phyloP scores from a whole-genome alignment of 2,329 filamentous ascomycete species.

The Myriosclerotinia scirpicola region DNA sequence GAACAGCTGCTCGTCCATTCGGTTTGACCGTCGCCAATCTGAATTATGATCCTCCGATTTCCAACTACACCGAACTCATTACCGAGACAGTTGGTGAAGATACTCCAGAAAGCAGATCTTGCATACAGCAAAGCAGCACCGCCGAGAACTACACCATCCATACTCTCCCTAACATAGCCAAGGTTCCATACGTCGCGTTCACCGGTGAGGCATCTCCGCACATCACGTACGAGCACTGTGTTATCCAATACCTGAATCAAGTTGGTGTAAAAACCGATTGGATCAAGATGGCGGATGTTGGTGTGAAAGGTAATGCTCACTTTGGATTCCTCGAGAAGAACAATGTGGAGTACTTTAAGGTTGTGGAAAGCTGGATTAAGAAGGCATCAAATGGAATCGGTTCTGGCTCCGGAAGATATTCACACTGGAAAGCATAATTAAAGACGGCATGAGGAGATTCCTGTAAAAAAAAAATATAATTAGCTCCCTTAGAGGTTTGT shows the following conservation, averaged over 20 bases:
- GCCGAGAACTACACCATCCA: slow-evolving; percentile 17
- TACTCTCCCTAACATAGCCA: slow-evolving; percentile 33
- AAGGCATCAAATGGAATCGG: neutral
- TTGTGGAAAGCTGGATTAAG: slow-evolving; percentile 31
- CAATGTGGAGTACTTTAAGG: slow-evolving; percentile 28
- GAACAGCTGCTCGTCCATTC: slow-evolving; percentile 28
- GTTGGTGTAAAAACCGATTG: slow-evolving; percentile 32
- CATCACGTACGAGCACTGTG: slow-evolving; percentile 41
- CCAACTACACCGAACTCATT: slow-evolving; percentile 28
- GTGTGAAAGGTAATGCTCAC: slow-evolving; percentile 31
- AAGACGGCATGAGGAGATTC: neutral
- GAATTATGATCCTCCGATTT: slow-evolving; percentile 32
- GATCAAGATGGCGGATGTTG: slow-evolving; percentile 30
- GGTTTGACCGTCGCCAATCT: slow-evolving; percentile 32
- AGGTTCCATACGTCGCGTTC: slow-evolving; percentile 39
- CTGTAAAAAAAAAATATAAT: slow-evolving; percentile 8
- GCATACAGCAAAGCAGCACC: slow-evolving; percentile 24
- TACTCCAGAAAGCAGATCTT: slow-evolving; percentile 31
- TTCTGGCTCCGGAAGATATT: neutral
- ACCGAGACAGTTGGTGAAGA: slow-evolving; percentile 31
- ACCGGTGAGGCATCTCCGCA: slow-evolving; percentile 40
- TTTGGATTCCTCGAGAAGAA: slow-evolving; percentile 35
- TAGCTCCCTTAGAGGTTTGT: neutral
- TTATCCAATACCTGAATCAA: slow-evolving; percentile 34
- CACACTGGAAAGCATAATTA: too few relatives aligned